Conservation (phyloP, 148 eudicot species). For the Rhododendron ovatum region DNA sequence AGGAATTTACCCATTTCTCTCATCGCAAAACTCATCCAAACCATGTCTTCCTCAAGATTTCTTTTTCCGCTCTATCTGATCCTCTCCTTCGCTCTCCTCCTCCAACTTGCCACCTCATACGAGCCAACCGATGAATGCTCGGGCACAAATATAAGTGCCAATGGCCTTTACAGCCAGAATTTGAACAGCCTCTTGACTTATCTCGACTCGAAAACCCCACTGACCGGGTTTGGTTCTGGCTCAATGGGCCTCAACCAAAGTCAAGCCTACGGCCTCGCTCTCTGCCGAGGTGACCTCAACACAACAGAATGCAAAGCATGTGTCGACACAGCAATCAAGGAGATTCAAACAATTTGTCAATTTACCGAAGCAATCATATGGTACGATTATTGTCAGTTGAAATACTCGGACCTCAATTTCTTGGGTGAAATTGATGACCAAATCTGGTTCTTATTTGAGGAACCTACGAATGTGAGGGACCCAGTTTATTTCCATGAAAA, state of each 20-base stretch:
- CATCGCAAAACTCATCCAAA: not conserved
- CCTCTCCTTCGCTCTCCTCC: not conserved
- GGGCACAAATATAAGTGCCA: not conserved
- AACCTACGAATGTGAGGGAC: not conserved
- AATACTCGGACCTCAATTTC: not conserved
- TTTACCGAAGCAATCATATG: not conserved
- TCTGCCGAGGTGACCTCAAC: conserved; percentile 36
- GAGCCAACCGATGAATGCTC: too few relatives aligned
- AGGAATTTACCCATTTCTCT: not conserved
- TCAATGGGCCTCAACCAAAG: conserved; percentile 8
- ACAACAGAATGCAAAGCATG: conserved; percentile 23
- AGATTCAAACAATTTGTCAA: conserved; percentile 19
- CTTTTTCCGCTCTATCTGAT: not conserved
- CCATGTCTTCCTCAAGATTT: conserved; percentile 1
- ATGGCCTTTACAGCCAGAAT: conserved; percentile 12
- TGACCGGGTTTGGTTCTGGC: conserved; percentile 25
- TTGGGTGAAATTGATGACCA: not conserved
- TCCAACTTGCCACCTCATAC: too few relatives aligned
- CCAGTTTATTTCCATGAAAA: not conserved
- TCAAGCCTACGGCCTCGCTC: conserved; percentile 27
- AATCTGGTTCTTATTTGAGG: not conserved
- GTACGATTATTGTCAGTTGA: not conserved
- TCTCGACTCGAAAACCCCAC: conserved; percentile 18
- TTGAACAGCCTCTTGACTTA: conserved; percentile 17
- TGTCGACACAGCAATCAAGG: conserved; percentile 15